These are phyloP conservation scores for Exophiala oligosperma DNA, from an alignment of 2,329 filamentous ascomycete species.

Conservation along the genomic window DNA sequence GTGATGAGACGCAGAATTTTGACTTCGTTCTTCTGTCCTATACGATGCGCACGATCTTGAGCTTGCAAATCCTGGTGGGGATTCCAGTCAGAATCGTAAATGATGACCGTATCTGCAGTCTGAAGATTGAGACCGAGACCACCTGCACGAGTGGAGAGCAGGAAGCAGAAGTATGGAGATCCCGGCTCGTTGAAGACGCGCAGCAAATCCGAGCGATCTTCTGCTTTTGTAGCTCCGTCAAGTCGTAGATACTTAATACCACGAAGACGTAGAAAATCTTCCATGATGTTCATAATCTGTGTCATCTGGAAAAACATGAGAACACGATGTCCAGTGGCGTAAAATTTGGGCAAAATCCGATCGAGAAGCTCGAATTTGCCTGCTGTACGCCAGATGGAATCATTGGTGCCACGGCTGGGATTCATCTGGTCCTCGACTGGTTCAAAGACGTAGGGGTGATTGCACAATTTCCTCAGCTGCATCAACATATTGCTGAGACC, in stretches of 20 bases:
- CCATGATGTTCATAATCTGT: conserved; percentile 99
- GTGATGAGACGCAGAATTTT: conserved; percentile 94
- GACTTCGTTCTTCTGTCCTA: conserved; percentile 99
- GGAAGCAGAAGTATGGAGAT: conserved; percentile 95
- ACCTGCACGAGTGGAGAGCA: conserved; percentile 97
- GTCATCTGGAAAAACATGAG: conserved; percentile 99
- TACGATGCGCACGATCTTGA: conserved; percentile 99
- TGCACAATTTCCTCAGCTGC: conserved; percentile 97
- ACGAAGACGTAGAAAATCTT: conserved; percentile 87
- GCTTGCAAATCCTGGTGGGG: conserved; percentile 98
- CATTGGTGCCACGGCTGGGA: conserved; percentile 81
- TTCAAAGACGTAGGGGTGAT: conserved; percentile 98
- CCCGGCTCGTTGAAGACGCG: conserved; percentile 84
- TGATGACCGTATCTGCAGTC: conserved; percentile 97
- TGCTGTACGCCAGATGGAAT: conserved; percentile 89
- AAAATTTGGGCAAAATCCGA: conserved; percentile 89
- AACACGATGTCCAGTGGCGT: conserved; percentile 85
- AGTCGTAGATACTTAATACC: conserved; percentile 85
- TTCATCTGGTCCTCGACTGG: conserved; percentile 99
- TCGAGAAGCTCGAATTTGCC: conserved; percentile 98
- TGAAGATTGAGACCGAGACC: conserved; percentile 96
- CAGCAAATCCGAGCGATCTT: conserved; percentile 90
- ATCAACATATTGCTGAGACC: conserved; percentile 99
- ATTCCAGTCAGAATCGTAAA: conserved; percentile 99
- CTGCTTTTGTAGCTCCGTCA: conserved; percentile 95